phyloP scores from a whole-genome alignment of 805 yeast genomes.

The Candida vaughaniae region DNA sequence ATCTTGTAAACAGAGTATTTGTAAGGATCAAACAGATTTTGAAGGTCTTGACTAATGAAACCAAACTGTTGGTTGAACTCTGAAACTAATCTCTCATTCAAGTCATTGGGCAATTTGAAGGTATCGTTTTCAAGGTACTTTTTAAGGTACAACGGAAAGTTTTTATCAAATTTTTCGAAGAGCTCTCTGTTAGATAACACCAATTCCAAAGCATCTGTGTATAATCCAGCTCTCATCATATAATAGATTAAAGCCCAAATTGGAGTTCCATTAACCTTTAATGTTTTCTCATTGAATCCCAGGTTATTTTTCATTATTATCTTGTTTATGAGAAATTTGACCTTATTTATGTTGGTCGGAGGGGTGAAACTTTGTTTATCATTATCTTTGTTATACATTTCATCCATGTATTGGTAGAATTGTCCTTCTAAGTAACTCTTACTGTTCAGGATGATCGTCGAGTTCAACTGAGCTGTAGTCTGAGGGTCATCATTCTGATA shows the following conservation, averaged over 20 bases:
- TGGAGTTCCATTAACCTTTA: conserved; percentile 73
- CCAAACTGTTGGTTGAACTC: conserved; percentile 87
- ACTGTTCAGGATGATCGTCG: conserved; percentile 53
- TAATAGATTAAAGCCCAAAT: conserved; percentile 94
- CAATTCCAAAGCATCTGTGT: conserved; percentile 73
- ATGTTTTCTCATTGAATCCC: conserved; percentile 30
- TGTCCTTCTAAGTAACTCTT: conserved; percentile 68
- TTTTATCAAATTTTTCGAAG: conserved; percentile 80
- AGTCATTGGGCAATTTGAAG: conserved; percentile 59
- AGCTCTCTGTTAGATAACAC: conserved; percentile 62
- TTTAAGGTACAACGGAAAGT: conserved; percentile 76
- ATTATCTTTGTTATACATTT: conserved; percentile 58
- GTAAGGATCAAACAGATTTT: conserved; percentile 73
- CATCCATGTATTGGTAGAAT: conserved; percentile 72
- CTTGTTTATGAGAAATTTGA: conserved; percentile 54
- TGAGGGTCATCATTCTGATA: conserved; percentile 16
- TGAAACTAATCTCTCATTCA: conserved; percentile 64
- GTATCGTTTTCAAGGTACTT: conserved; percentile 58
- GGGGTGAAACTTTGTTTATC: conserved; percentile 45
- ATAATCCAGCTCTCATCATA: conserved; percentile 78
- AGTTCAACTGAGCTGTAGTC: conserved; percentile 32
- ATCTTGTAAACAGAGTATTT: conserved; percentile 88
- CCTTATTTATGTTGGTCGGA: conserved; percentile 63
- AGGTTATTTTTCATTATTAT: conserved; percentile 31
- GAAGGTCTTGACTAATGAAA: conserved; percentile 45